These are phyloP conservation scores for Piedraia hortae DNA, from an alignment of 2,329 filamentous ascomycete genomes.

Conservation along the genomic window DNA sequence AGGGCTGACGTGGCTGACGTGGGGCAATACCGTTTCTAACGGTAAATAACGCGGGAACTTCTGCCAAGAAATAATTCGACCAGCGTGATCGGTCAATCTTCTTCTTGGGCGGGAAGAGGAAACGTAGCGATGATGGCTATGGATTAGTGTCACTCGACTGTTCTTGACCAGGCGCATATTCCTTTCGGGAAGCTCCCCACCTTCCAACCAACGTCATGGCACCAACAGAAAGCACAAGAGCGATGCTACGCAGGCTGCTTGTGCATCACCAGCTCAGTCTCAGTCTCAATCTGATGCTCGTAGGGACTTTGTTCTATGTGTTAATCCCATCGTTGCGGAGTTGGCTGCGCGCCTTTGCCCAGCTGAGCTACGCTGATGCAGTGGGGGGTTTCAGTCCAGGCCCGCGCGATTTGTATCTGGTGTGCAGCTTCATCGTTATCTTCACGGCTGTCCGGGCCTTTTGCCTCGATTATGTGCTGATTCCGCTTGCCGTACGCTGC, in stretches of 20 bases:
- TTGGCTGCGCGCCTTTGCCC: conserved; percentile 69
- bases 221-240: conserved; percentile 12
- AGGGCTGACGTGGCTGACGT: no score
- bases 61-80: no score
- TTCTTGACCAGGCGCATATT: no score
- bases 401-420: conserved; percentile 50
- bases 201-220: no score
- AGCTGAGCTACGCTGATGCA: conserved; percentile 39
- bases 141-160: no score
- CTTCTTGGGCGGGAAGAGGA: no score
- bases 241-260: conserved; percentile 12
- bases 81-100: no score
- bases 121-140: no score
- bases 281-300: conserved; percentile 58
- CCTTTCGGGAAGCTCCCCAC: no score
- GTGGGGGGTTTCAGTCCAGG: conserved; percentile 44
- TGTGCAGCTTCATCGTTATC: conserved; percentile 51
- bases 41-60: no score
- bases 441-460: conserved; percentile 69
- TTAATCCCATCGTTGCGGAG: conserved; percentile 55
- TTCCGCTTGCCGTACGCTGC: conserved; percentile 42
- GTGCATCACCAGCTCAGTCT: conserved; percentile 28
- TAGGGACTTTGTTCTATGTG: conserved; percentile 56
- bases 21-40: no score
- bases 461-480: conserved; percentile 64